Conservation (phyloP, 768 basidiomycete genomes). For the Psilocybe cyanescens region DNA sequence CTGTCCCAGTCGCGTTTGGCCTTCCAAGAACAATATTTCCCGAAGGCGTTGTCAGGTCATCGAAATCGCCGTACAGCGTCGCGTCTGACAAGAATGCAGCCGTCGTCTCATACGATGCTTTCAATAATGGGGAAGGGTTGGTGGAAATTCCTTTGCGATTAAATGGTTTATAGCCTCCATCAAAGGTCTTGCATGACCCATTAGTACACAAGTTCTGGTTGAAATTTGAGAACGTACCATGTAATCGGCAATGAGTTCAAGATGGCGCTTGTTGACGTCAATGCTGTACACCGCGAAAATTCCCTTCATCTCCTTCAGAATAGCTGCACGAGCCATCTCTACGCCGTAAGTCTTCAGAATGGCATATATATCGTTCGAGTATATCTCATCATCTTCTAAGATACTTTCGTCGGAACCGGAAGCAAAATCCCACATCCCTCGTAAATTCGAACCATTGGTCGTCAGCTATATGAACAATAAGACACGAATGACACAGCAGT, state of each 20-base stretch:
- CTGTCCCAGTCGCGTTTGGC: slow-evolving; percentile 91
- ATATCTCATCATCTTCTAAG: slow-evolving; percentile 79
- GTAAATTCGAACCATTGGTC: slow-evolving; percentile 93
- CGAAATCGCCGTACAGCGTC: slow-evolving; percentile 93
- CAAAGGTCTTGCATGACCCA: slow-evolving; percentile 76
- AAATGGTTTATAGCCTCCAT: slow-evolving; percentile 97
- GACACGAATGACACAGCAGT: slow-evolving; percentile 2
- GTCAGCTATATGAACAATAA: slow-evolving; percentile 52
- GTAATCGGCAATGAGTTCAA: slow-evolving; percentile 98
- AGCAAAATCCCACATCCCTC: slow-evolving; percentile 83
- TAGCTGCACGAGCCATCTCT: slow-evolving; percentile 91
- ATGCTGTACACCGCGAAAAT: slow-evolving; percentile 97
- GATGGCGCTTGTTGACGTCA: slow-evolving; percentile 90
- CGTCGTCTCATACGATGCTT: slow-evolving; percentile 98
- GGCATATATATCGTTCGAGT: slow-evolving; percentile 95
- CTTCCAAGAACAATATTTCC: slow-evolving; percentile 91
- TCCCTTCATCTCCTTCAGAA: slow-evolving; percentile 87
- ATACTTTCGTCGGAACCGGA: slow-evolving; percentile 55
- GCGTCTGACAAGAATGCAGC: slow-evolving; percentile 93
- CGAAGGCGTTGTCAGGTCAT: slow-evolving; percentile 88
- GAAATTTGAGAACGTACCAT: slow-evolving; percentile 68
- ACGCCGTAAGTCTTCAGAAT: slow-evolving; percentile 93
- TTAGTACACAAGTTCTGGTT: background rate
- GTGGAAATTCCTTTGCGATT: slow-evolving; percentile 94
- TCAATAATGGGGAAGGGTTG: slow-evolving; percentile 93